Evolutionary conservation across 1,284 basidiomycete species (phyloP), one percentile per base, ranked within the genome.

Genomic region (Cutaneotrichosporon cavernicola): DNA sequence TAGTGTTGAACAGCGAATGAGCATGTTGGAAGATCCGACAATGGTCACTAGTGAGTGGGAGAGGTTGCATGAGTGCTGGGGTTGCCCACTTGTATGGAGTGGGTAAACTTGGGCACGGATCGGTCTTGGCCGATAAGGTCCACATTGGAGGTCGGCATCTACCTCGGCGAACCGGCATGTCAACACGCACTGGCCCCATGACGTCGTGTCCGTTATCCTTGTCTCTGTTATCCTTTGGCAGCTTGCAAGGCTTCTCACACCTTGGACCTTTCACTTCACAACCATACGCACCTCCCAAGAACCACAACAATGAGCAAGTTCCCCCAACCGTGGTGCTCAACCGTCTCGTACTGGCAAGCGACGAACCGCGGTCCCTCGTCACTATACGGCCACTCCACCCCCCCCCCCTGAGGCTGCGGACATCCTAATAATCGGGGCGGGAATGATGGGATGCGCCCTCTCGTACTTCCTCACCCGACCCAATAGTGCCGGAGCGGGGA

Each of bases 351-450:
- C 65, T 73, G 72, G 72, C 70, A 73, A 53, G 70, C 67, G 43
- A 68, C 70, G 21, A 64, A 70, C 50, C 66, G 73, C 1, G 73
- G 72, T 2, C 66, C 61, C 0, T n/a, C 55, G 21, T 62, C 69
- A 31, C 58, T 74, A 6, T 73, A 68, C 58, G 34, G 59, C 2
- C 67, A 72, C 51, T 60, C 64, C 38, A 32, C 63, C 65, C 0
- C 43, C 62, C 38, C 62, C 75, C 5, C 74, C 74, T 0, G 49
- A 21, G 0, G 32, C 61, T 10, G 73, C 72, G 4, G 74, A 76
- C 36, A 68, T 75, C 1, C 72, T 77, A 8, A 64, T 77, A 30
- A 70, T 77, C 51, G 77, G 76, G 32, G 72, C 72, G 22, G 76
- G 76, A 5, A 62, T 71, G 34, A 65, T 69, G 31, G 76, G 76